Conservation (phyloP, 169 alveolate genomes). For the Plasmodium coatneyi region DNA sequence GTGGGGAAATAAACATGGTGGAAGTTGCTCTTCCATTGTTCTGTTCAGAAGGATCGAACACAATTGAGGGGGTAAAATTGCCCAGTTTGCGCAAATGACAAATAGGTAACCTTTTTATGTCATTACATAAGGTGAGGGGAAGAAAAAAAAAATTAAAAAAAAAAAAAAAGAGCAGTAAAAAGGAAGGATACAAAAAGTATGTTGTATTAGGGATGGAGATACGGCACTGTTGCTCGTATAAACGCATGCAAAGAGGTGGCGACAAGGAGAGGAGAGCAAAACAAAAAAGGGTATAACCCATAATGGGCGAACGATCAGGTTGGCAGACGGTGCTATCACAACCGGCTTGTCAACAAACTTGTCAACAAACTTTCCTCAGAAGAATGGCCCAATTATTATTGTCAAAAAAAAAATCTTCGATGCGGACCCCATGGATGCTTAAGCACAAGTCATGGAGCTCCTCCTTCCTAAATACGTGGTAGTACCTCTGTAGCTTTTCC, state of each 20-base stretch:
- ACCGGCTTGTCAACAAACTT: not conserved
- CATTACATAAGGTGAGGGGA: not conserved
- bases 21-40: not conserved
- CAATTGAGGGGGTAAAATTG: not conserved
- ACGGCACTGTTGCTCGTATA: not conserved
- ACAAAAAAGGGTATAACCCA: not conserved
- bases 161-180: not conserved
- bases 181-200: not conserved
- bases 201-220: not conserved
- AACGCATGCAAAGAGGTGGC: not conserved
- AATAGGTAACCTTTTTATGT: not conserved
- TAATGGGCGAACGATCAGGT: not conserved
- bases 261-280: not conserved
- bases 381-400: slow-evolving; percentile 79
- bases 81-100: not conserved
- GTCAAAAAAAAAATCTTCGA: slow-evolving; percentile 75
- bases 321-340: not conserved
- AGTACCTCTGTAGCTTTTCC: slow-evolving; percentile 88
- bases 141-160: not conserved
- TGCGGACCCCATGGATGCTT: slow-evolving; percentile 59
- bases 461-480: slow-evolving; percentile 93
- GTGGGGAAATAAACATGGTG: not conserved
- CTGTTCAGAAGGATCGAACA: not conserved
- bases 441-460: slow-evolving; percentile 89
- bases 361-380: slow-evolving; percentile 24